These are phyloP conservation scores for Lolium rigidum DNA, from an alignment of 176 grass and related monocot genomes.

Conservation along the genomic window DNA sequence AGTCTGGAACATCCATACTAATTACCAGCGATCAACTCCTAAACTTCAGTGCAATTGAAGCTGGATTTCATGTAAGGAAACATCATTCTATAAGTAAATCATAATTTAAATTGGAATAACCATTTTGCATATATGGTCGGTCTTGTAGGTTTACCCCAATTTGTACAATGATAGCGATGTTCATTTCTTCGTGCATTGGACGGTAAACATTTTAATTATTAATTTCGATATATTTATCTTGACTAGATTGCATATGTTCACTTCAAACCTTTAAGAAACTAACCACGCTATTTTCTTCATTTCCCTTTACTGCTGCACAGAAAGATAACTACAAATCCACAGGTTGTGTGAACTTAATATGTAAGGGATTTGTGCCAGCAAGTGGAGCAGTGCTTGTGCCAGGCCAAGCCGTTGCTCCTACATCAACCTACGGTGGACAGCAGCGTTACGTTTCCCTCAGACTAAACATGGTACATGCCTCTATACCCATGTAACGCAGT, in stretches of 20 bases:
- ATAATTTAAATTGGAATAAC: background rate
- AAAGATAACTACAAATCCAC: conserved; percentile 14
- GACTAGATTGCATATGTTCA: background rate
- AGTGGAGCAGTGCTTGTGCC: background rate
- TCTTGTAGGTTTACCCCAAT: conserved; percentile 2
- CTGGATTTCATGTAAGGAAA: conserved; percentile 30
- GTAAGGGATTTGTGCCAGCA: conserved; percentile 3
- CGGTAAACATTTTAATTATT: background rate
- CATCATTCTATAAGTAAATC: background rate
- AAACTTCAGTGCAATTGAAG: background rate
- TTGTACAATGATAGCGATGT: conserved; percentile 10
- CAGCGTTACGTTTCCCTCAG: background rate
- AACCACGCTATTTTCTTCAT: background rate
- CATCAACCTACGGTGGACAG: background rate
- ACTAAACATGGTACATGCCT: background rate
- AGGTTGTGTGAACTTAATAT: background rate
- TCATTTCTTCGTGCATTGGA: conserved; percentile 21
- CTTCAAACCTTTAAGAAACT: background rate
- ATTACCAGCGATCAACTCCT: background rate
- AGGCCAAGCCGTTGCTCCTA: background rate
- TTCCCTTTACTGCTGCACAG: background rate
- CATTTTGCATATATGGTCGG: background rate
- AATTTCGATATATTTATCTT: background rate
- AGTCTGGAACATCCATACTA: conserved; percentile 36
- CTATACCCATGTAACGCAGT: background rate